Percentiles rank a stretch among this genome's conserved stretches.
phyloP scores from a whole-genome alignment of 1,284 basidiomycete species.

The Papiliotrema terrestris region DNA sequence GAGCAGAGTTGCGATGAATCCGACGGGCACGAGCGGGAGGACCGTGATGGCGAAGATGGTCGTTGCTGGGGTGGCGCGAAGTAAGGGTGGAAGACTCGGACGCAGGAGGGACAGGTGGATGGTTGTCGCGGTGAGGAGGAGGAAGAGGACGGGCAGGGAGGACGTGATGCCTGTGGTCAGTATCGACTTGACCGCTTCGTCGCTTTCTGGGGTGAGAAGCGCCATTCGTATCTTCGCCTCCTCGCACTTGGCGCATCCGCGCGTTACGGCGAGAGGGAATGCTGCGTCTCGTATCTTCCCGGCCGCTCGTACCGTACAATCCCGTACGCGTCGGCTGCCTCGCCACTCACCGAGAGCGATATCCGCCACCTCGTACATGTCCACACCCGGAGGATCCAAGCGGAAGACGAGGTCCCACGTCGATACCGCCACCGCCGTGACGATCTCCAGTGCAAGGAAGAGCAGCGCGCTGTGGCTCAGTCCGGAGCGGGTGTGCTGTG shows the following conservation, averaged over 20 bases:
- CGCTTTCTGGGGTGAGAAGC: too few species aligned
- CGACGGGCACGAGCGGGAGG: constrained; percentile 17
- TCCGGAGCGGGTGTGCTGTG: too few species aligned
- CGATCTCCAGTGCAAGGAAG: constrained; percentile 17
- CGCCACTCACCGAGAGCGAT: constrained; percentile 17
- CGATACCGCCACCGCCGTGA: constrained; percentile 7
- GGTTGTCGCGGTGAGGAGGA: constrained; percentile 15
- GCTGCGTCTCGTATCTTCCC: too few species aligned
- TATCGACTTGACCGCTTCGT: too few species aligned
- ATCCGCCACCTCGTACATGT: constrained; percentile 9
- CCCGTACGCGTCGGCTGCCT: too few species aligned
- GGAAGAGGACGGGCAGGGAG: constrained; percentile 12
- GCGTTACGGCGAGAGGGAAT: too few species aligned
- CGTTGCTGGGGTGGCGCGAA: constrained; percentile 1
- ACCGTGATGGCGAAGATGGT: constrained; percentile 7
- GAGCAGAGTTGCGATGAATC: constrained; percentile 11
- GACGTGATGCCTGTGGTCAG: constrained; percentile 7
- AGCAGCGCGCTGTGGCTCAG: constrained; percentile 10
- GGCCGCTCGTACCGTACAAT: too few species aligned
- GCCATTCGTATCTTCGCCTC: too few species aligned
- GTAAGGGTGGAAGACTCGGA: constrained; percentile 4
- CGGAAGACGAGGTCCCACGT: constrained; percentile 16
- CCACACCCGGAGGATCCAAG: constrained; percentile 1
- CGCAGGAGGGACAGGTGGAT: constrained; percentile 14
- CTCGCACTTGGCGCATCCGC: too few species aligned